These are phyloP conservation scores for Alternaria brassicae DNA, from an alignment of 2,329 filamentous ascomycete genomes.

Conservation along the genomic window DNA sequence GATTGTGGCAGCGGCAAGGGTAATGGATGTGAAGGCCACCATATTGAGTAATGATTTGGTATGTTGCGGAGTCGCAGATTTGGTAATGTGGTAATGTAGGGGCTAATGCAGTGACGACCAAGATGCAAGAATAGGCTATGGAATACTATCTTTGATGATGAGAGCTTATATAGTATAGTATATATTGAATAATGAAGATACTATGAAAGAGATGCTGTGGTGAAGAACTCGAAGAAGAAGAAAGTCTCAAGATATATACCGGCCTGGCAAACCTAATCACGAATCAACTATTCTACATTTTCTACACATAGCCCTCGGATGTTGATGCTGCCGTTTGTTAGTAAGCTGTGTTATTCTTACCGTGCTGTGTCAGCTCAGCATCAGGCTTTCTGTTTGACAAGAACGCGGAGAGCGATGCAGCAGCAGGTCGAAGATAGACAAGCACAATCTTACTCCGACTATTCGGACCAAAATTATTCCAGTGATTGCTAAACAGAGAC, in stretches of 20 bases:
- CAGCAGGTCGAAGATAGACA: background rate
- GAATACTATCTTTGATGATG: background rate
- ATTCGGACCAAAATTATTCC: background rate
- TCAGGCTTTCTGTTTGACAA: conserved; percentile 3
- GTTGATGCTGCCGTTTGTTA: conserved; percentile 9
- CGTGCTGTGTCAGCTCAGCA: conserved; percentile 10
- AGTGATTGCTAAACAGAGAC: background rate
- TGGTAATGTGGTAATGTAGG: background rate
- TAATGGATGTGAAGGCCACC: conserved; percentile 34
- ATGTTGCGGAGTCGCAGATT: background rate
- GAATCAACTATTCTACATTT: conserved; percentile 9
- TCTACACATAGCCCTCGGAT: conserved; percentile 20
- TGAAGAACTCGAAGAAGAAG: conserved; percentile 23
- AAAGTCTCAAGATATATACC: conserved; percentile 20
- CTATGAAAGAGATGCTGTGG: conserved; percentile 14
- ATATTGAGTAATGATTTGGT: conserved; percentile 27
- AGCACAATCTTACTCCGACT: background rate
- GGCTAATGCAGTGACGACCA: background rate
- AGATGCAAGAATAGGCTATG: background rate
- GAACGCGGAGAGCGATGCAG: background rate
- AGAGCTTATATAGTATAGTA: conserved; percentile 1
- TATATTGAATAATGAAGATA: conserved; percentile 1
- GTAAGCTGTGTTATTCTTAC: conserved; percentile 12
- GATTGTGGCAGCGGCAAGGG: conserved; percentile 27
- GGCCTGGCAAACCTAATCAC: background rate